Evolutionary conservation across 176 grass and related monocot species (phyloP), one percentile per base, ranked within the genome.

Genomic region (Eremochloa ophiuroides): DNA sequence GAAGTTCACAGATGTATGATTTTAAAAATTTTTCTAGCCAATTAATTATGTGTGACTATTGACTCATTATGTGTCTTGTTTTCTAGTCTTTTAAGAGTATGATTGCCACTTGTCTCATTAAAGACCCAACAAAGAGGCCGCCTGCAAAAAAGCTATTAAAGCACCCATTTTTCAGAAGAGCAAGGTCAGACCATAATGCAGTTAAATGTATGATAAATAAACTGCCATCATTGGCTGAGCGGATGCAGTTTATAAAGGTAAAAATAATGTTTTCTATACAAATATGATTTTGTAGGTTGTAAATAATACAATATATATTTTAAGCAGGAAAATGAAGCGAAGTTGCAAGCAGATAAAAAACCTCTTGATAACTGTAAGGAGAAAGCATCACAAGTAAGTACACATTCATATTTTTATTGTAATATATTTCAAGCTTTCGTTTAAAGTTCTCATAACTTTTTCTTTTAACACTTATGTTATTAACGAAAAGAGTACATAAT

Each of bases 101-200:
- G 90, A 91, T 98, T 69, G 86, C 86, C 50, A 85, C 94, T 81
- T 98, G 95, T 75, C 75, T 98, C 78, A 86, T 95, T 39, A 98
- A 98, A 91, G 95, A 98, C 72, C 95, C 90, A 27, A 88, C 90
- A 28, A 90, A 77, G 75, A 91, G 95, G 48, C 95, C 92, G 81
- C 85, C 88, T 3, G 90, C 92, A 15, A 72, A 88, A 74, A 89
- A 89, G 53, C 81, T 98, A n/a, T 73, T 98, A 41, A 90, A 98
- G 69, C 92, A 93, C 74, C 76, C 90, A 10, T 98, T 98, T 79
- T 98, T 95, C 62, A 98, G 89, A 81, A 91, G 91, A 71, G 84
- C 87, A 12, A 90, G 85, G 62, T 89, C 82, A 4, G 88, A 98
- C 39, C 89, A 91, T 34, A 87, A 82, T 69, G 64, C 82, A 3